phyloP scores from a whole-genome alignment of 352 stramenopile species.

The Globisporangium cylindrosporum region DNA sequence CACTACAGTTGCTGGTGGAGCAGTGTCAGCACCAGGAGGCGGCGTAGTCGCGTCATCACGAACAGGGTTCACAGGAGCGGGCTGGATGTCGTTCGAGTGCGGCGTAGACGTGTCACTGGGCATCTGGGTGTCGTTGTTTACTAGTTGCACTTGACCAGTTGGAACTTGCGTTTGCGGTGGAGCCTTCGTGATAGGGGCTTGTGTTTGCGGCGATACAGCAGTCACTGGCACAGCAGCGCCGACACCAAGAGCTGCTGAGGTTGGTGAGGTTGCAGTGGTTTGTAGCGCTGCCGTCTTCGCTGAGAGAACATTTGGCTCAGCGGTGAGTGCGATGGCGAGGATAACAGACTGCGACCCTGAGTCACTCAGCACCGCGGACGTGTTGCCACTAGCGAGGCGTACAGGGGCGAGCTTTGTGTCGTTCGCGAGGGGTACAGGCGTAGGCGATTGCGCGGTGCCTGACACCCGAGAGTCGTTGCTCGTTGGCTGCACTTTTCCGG shows the following conservation, averaged over 20 bases:
- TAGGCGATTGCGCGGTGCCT: not conserved
- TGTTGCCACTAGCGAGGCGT: not conserved
- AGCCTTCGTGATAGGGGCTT: not conserved
- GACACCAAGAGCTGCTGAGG: not conserved
- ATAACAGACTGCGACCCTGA: constrained; percentile 8
- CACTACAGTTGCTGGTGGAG: not conserved
- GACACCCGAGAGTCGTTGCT: not conserved
- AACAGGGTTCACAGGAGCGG: too few relatives aligned
- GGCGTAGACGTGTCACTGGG: too few relatives aligned
- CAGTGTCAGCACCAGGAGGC: too few relatives aligned
- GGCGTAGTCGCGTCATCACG: too few relatives aligned
- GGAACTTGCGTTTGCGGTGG: not conserved
- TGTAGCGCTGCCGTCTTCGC: not conserved
- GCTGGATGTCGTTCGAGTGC: too few relatives aligned
- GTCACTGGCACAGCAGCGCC: not conserved
- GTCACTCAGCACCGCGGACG: not conserved
- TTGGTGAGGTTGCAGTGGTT: not conserved
- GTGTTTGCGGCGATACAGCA: not conserved
- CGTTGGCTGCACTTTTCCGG: not conserved
- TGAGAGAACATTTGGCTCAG: not conserved
- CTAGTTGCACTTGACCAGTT: too few relatives aligned
- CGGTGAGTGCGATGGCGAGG: constrained; percentile 10
- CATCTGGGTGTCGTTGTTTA: too few relatives aligned
- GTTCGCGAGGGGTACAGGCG: constrained; percentile 5
- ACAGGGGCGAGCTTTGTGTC: not conserved